Percentiles rank a stretch among this genome's conserved stretches.
Evolutionary conservation across 148 eudicot genomes (phyloP).

Genomic region (Beta vulgaris): DNA sequence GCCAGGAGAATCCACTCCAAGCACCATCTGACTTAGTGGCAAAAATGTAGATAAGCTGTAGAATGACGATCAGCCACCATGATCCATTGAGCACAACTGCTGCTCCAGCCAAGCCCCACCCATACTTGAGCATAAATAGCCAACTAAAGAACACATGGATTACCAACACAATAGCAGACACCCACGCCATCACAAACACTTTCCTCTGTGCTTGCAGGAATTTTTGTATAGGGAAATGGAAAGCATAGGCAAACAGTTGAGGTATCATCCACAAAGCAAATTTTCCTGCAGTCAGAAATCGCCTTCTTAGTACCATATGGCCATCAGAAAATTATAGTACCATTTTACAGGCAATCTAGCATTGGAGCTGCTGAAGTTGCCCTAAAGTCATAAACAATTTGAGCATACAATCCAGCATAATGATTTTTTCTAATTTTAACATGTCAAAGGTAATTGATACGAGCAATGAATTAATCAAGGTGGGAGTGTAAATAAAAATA

Average conservation of each 20-base stretch:
- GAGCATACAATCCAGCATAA: neutral
- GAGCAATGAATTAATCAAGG: too few species aligned
- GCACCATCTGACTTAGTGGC: constrained; percentile 70
- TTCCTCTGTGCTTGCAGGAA: constrained; percentile 85
- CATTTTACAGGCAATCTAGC: neutral
- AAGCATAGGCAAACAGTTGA: constrained; percentile 65
- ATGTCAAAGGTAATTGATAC: neutral
- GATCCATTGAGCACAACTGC: constrained; percentile 62
- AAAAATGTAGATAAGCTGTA: constrained; percentile 55
- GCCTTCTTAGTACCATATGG: neutral
- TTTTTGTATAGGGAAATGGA: constrained; percentile 75
- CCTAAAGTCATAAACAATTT: neutral
- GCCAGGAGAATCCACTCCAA: constrained; percentile 74
- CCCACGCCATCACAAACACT: constrained; percentile 59
- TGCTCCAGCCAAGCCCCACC: constrained; percentile 71
- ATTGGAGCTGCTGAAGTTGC: neutral
- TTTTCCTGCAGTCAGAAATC: constrained; percentile 45
- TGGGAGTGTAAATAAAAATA: too few species aligned
- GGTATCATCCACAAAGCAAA: constrained; percentile 78
- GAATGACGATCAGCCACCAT: constrained; percentile 70
- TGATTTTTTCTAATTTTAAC: neutral
- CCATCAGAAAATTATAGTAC: too few species aligned
- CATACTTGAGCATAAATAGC: constrained; percentile 55
- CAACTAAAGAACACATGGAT: constrained; percentile 58
- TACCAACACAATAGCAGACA: constrained; percentile 53